phyloP scores from a whole-genome alignment of 129 eudicot genomes.

The Centaurea solstitialis region DNA sequence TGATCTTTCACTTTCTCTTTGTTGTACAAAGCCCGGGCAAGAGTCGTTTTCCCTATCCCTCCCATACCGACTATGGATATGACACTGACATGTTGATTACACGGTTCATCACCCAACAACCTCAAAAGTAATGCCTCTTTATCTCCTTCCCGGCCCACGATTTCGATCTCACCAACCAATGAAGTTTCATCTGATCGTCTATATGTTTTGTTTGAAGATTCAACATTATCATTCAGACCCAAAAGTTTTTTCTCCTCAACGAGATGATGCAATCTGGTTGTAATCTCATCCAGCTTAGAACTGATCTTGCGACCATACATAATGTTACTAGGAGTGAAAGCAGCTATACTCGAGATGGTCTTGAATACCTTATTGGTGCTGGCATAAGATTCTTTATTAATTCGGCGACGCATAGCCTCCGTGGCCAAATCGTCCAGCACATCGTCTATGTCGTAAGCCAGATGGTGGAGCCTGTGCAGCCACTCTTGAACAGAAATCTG shows the following conservation, averaged over 20 bases:
- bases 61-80: background rate
- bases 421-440: too few relatives aligned
- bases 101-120: background rate
- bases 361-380: background rate
- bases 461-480: too few relatives aligned
- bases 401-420: too few relatives aligned
- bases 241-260: constrained; percentile 16
- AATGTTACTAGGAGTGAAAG: background rate
- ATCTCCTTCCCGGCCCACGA: constrained; percentile 39
- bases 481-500: too few relatives aligned
- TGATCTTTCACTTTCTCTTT: background rate
- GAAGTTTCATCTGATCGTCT: constrained; percentile 28
- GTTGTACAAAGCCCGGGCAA: background rate
- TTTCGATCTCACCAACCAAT: constrained; percentile 22
- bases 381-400: too few relatives aligned
- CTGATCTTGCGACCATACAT: too few relatives aligned
- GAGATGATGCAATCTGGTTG: background rate
- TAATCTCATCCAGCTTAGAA: too few relatives aligned
- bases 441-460: too few relatives aligned
- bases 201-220: background rate
- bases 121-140: background rate
- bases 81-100: background rate
- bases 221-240: constrained; percentile 3
- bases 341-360: background rate
- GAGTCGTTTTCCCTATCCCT: background rate